Evolutionary conservation across 1,284 basidiomycete genomes (phyloP).

Genomic region (Volvariella volvacea): DNA sequence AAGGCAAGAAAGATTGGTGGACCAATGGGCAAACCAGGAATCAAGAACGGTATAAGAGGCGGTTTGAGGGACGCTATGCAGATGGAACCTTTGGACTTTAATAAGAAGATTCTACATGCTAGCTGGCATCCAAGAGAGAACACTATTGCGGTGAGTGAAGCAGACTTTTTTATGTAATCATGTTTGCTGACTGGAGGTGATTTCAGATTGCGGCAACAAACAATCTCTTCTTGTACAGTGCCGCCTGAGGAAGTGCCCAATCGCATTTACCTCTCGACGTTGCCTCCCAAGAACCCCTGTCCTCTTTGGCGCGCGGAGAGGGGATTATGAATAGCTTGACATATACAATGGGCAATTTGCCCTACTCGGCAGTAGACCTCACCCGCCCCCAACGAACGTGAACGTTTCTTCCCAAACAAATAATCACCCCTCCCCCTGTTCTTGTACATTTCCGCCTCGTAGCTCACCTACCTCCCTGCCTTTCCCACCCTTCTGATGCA

Average conservation of each 20-base stretch:
- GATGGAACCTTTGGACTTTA: constrained; percentile 91
- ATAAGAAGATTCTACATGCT: constrained; percentile 98
- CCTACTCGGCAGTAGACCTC: neutral
- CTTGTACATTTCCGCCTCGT: neutral
- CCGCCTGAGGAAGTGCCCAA: constrained; percentile 45
- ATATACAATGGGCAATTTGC: neutral
- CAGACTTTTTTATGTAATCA: constrained; percentile 2
- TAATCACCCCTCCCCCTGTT: neutral
- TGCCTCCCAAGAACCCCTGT: neutral
- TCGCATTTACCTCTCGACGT: neutral
- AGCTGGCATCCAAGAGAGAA: constrained; percentile 98
- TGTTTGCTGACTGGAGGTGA: constrained; percentile 2
- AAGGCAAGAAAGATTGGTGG: constrained; percentile 98
- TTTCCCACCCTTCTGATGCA: neutral
- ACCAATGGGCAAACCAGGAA: constrained; percentile 62
- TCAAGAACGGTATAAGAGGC: constrained; percentile 65
- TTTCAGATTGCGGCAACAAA: constrained; percentile 88
- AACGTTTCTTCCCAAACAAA: neutral
- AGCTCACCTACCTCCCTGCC: neutral
- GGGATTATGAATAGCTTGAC: neutral
- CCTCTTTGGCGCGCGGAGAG: neutral
- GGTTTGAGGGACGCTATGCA: constrained; percentile 82
- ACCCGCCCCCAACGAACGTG: neutral
- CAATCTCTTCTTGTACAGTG: constrained; percentile 86
- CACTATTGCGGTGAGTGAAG: constrained; percentile 81